These are phyloP conservation scores for Leishmania aethiopica DNA, from an alignment of 208 protist genomes.

Conservation along the genomic window DNA sequence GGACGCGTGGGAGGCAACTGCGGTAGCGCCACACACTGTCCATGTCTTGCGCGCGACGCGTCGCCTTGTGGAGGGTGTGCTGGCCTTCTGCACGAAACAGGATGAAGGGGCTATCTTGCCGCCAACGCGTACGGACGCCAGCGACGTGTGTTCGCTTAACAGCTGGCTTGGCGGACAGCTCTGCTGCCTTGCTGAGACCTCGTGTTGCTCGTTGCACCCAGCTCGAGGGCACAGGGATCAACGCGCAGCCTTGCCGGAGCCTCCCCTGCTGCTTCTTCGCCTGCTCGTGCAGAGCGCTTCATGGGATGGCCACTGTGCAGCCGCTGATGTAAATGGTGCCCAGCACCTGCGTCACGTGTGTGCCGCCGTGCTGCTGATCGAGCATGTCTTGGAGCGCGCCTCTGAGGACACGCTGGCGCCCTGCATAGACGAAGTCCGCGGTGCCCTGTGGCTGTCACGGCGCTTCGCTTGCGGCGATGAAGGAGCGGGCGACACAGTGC, in stretches of 20 bases:
- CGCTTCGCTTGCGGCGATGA: background rate
- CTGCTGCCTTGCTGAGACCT: background rate
- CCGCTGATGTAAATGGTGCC: background rate
- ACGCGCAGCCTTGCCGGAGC: too few relatives aligned
- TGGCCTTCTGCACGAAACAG: background rate
- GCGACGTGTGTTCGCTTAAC: background rate
- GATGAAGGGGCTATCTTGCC: too few relatives aligned
- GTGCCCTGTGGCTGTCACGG: background rate
- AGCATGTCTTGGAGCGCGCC: background rate
- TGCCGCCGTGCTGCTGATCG: constrained; percentile 8
- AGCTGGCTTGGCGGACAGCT: background rate
- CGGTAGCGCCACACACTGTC: background rate
- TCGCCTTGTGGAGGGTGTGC: background rate
- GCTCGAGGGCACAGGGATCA: background rate
- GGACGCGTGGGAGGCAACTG: background rate
- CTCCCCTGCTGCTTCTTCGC: constrained; percentile 7
- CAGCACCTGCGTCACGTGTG: background rate
- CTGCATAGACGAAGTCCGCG: background rate
- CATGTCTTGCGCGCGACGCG: background rate
- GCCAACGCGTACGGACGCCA: background rate
- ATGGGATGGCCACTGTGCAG: background rate
- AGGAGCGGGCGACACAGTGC: background rate
- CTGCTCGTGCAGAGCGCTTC: constrained; percentile 6
- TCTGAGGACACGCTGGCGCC: background rate
- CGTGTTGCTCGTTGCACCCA: background rate